Conservation (phyloP, 257 asterid genomes). For the Pogostemon cablin region DNA sequence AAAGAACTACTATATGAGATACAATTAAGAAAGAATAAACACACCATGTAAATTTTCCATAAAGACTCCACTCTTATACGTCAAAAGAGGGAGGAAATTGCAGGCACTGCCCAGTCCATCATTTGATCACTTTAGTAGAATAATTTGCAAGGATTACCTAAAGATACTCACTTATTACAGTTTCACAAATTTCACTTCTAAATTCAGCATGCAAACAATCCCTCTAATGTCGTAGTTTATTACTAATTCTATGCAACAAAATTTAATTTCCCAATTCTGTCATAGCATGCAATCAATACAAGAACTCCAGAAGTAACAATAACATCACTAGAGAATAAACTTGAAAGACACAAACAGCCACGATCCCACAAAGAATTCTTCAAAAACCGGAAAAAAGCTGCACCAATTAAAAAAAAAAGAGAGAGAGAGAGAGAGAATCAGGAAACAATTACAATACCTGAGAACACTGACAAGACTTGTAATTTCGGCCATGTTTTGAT, state of each 20-base stretch:
- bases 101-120: not conserved
- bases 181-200: conserved; percentile 18
- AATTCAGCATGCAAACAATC: conserved; percentile 22
- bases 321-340: not conserved
- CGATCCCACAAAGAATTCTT: not conserved
- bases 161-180: conserved; percentile 10
- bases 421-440: not conserved
- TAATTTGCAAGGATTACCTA: conserved; percentile 14
- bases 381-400: conserved; percentile 4
- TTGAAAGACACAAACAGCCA: not conserved
- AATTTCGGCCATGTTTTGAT: conserved; percentile 45
- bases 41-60: not conserved
- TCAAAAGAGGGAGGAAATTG: not conserved
- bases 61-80: not conserved
- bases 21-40: not conserved
- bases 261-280: not conserved
- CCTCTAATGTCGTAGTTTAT: not conserved
- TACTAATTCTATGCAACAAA: conserved; percentile 2
- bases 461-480: conserved; percentile 68
- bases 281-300: conserved; percentile 15
- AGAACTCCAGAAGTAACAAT: conserved; percentile 12
- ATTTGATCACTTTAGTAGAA: conserved; percentile 20
- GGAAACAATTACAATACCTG: conserved; percentile 47
- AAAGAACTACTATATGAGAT: not conserved
- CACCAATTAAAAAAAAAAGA: not conserved